Evolutionary conservation across 495 filamentous ascomycete species (phyloP).

Genomic region (Venustampulla echinocandica): DNA sequence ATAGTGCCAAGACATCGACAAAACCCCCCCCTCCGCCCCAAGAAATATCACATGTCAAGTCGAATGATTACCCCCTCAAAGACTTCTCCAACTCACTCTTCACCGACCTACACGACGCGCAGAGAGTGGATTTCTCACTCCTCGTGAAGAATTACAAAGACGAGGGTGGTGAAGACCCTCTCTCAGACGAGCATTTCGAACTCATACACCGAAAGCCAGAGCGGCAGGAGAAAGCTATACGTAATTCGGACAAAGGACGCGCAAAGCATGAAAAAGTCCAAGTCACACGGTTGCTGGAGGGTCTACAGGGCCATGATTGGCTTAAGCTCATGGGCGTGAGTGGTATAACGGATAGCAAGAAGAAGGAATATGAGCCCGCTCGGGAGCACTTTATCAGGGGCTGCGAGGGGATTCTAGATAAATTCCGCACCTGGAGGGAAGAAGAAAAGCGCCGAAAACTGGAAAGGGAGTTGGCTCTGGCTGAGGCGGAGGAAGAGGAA

Average conservation of each 20-base stretch:
- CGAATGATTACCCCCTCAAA: conserved; percentile 31
- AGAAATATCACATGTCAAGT: conserved; percentile 15
- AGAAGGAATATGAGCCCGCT: conserved; percentile 79
- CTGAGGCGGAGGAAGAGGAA: conserved; percentile 38
- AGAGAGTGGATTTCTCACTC: conserved; percentile 47
- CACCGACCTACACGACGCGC: conserved; percentile 41
- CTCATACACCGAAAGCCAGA: conserved; percentile 68
- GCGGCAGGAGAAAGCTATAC: conserved; percentile 82
- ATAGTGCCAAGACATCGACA: conserved; percentile 28
- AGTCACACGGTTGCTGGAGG: conserved; percentile 76
- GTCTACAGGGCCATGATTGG: conserved; percentile 88
- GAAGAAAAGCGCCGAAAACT: conserved; percentile 76
- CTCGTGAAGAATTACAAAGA: conserved; percentile 34
- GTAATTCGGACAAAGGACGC: conserved; percentile 86
- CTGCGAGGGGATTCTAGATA: conserved; percentile 69
- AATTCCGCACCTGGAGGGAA: conserved; percentile 80
- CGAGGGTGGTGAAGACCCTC: conserved; percentile 49
- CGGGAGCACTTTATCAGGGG: conserved; percentile 74
- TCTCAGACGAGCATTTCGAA: conserved; percentile 59
- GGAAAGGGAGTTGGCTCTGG: conserved; percentile 50
- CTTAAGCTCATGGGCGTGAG: conserved; percentile 87
- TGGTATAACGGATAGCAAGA: conserved; percentile 71
- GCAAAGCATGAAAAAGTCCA: conserved; percentile 89
- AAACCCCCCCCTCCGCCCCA: conserved; percentile 23
- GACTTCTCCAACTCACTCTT: conserved; percentile 38